A percentile compares a stretch with the other conserved stretches of the same genome.
These are phyloP conservation scores for Herpetospermum pedunculosum DNA, from an alignment of 306 rosid species.

Conservation along the genomic window DNA sequence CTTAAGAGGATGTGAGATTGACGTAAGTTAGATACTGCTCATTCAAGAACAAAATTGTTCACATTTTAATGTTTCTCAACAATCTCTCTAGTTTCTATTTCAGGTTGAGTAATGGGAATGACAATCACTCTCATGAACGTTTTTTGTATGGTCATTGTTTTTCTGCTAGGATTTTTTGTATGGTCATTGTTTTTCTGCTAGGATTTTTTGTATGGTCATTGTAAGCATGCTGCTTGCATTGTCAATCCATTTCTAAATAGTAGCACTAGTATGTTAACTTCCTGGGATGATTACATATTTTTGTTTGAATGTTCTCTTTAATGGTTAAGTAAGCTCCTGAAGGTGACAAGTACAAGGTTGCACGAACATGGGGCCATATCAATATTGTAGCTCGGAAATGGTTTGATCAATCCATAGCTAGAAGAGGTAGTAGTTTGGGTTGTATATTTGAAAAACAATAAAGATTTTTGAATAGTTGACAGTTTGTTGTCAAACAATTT, in stretches of 20 bases:
- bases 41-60: not conserved
- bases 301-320: slow-evolving; percentile 34
- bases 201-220: not conserved
- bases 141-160: not conserved
- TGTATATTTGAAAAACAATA: not conserved
- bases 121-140: not conserved
- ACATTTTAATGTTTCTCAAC: not conserved
- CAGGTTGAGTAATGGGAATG: not conserved
- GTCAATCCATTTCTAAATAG: not conserved
- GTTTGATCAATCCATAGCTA: slow-evolving; percentile 72
- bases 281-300: not conserved
- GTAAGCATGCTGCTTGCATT: not conserved
- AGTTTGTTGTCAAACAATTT: not conserved
- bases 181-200: no score
- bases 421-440: slow-evolving; percentile 45
- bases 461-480: not conserved
- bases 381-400: slow-evolving; percentile 68
- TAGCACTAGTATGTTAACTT: not conserved
- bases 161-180: no score
- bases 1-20: not conserved
- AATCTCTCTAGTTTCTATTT: not conserved
- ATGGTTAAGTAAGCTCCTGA: slow-evolving; percentile 70
- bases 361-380: slow-evolving; percentile 72
- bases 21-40: not conserved
- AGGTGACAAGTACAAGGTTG: slow-evolving; percentile 93